Base-by-base conservation (phyloP, 805 yeast species). In the Wickerhamiella kurtzmanii region DNA sequence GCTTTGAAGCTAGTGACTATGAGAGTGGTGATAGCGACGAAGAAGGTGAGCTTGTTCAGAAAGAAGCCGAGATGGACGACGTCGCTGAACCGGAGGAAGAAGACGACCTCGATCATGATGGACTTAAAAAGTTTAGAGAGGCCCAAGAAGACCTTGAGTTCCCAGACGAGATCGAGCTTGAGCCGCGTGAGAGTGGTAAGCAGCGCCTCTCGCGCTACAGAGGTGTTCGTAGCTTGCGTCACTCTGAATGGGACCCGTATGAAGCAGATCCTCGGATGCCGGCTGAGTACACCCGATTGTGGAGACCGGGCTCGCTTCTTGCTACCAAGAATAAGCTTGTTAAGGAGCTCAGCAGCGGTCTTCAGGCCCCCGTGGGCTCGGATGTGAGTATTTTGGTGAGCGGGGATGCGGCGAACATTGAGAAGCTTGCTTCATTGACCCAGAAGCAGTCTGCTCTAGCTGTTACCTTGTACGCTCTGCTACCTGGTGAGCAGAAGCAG, bases 121-220 rank as follows among this genome's bases (percentile, higher is more conserved):
- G 88, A 64, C 69, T 86, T 51, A 67, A 73, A 48, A 74, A 72
- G 56, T 87, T 72, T 66, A 76, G 92, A 55, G 71, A 70, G 37
- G 95, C 79, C 54, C 74, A 75, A 50, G 96, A 88, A 47, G 96
- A 86, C 61, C 72, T 77, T 35, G 95, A 88, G 57, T 92, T 87
- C 70, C 97, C 97, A 0, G 99, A 92, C 65, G 98, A 92, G 66
- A 66, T 89, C 47, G 97, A 92, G 62, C 67, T 92, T 39, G 74
- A 72, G 41, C 96, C 96, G 25, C 60, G 64, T 4, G 88, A 75
- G 53, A 73, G 82, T 3, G 97, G 84, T 8, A 74, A 74, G 56
- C 86, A 87, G 52, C 74, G 85, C 53, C 70, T 92, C 48, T 65
- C 71, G 25, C 75, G 87, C 51, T 89, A 86, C 64, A 75, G 96